Evolutionary conservation across 768 basidiomycete genomes (phyloP), one percentile per base, ranked within the genome.

Genomic region (Lyophyllum atratum): DNA sequence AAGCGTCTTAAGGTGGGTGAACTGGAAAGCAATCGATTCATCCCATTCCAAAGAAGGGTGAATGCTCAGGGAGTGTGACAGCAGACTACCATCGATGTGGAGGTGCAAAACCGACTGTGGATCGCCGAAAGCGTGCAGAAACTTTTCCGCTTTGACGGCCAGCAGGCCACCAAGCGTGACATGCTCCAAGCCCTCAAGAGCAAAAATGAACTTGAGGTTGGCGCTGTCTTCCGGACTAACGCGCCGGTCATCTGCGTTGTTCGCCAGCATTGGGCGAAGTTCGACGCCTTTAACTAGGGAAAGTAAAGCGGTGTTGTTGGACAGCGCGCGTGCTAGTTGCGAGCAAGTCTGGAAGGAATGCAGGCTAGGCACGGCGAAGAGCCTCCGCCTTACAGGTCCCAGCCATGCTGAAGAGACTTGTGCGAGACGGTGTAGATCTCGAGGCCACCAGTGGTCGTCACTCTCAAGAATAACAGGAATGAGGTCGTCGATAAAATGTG

Each of bases 31-130:
- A n/a, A 83, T 65, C 34, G 68, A 68, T 50, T 84, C 81, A 61
- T 84, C 81, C 83, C 83, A 85, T 59, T 79, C 77, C 60, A 86
- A 64, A 17, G 80, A 80, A 1, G 80, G 71, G 24, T 59, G 66
- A 17, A 59, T 49, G 49, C 59, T 59, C 33, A 72, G 52, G 22
- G 66, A 64, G 40, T 64, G 52, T n/a, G 59, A 54, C 12, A 75
- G 52, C 49, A 72, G 56, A 46, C 68, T 72, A 9, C 83, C 84
- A 63, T 84, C 79, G 58, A 85, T 72, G 47, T 76, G 76, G 17
- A 85, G 65, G 33, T 76, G 71, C 44, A 66, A 68, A 15, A 85
- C 63, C 17, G 66, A 56, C 17, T 80, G 73, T 49, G 81, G 70
- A 64, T 76, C 71, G 34, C 64, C 63, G 42, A 84, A 64, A 54